Percentiles rank a stretch among this genome's conserved stretches.
These are phyloP conservation scores for Aspergillus sp. DNA, from an alignment of 2,329 filamentous ascomycete species.

Conservation along the genomic window DNA sequence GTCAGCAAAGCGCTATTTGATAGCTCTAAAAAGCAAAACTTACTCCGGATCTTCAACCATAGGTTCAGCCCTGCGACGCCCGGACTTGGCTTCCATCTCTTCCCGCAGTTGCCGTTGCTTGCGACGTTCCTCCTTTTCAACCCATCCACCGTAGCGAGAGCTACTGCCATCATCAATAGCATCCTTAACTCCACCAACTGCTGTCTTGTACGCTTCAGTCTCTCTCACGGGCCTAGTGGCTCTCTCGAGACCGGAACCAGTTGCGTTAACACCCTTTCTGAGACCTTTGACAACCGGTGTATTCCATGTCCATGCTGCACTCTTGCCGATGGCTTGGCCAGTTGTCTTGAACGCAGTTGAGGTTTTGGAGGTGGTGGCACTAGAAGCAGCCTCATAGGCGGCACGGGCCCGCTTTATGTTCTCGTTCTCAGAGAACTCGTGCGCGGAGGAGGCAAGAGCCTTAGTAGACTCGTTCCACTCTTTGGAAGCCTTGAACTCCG, in stretches of 20 bases:
- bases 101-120: slow-evolving; percentile 72
- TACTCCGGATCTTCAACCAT: slow-evolving; percentile 84
- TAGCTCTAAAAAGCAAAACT: slow-evolving; percentile 32
- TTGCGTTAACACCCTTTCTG: slow-evolving; percentile 77
- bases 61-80: slow-evolving; percentile 52
- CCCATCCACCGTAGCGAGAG: slow-evolving; percentile 91
- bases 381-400: slow-evolving; percentile 82
- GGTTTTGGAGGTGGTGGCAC: slow-evolving; percentile 73
- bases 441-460: slow-evolving; percentile 79
- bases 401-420: slow-evolving; percentile 79
- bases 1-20: not conserved
- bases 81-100: slow-evolving; percentile 52
- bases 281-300: slow-evolving; percentile 89
- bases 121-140: slow-evolving; percentile 90
- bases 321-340: slow-evolving; percentile 79
- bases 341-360: slow-evolving; percentile 79
- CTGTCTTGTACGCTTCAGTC: slow-evolving; percentile 83
- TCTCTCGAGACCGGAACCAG: slow-evolving; percentile 84
- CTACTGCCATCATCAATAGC: slow-evolving; percentile 97
- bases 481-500: slow-evolving; percentile 92
- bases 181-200: slow-evolving; percentile 69
- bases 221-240: slow-evolving; percentile 91
- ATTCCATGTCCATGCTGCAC: slow-evolving; percentile 96
- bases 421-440: slow-evolving; percentile 91
- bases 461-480: slow-evolving; percentile 99